These are phyloP conservation scores for Turritis glabra DNA, from an alignment of 345 rosid genomes.

Conservation along the genomic window DNA sequence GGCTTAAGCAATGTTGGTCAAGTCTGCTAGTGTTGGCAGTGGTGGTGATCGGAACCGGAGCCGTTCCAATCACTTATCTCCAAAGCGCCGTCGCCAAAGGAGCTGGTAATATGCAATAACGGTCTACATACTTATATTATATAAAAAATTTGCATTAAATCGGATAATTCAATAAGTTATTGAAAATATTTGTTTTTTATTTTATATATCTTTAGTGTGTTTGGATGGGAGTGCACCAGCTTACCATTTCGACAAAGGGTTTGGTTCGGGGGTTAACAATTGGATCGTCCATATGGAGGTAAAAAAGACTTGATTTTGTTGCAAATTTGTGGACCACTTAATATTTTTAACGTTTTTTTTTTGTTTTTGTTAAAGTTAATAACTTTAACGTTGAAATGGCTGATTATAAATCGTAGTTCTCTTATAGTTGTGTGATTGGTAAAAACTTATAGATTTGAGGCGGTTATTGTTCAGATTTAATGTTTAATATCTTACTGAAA, in stretches of 20 bases:
- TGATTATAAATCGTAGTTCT: background rate
- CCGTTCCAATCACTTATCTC: conserved; percentile 63
- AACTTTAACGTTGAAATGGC: background rate
- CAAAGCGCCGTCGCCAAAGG: conserved; percentile 75
- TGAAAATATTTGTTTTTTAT: background rate
- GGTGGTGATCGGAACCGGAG: conserved; percentile 42
- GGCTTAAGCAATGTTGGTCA: conserved; percentile 34
- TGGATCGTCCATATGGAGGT: conserved; percentile 94
- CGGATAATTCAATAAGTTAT: background rate
- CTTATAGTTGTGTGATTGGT: background rate
- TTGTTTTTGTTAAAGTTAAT: no score
- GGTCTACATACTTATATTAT: background rate
- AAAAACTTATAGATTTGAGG: background rate
- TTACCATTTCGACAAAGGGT: conserved; percentile 78
- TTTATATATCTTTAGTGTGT: conserved; percentile 57
- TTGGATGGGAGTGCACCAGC: conserved; percentile 98
- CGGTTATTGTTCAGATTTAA: background rate
- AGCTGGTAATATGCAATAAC: conserved; percentile 56
- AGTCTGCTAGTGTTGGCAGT: conserved; percentile 32
- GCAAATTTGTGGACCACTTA: background rate
- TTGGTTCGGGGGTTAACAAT: conserved; percentile 72
- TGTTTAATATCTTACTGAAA: background rate
- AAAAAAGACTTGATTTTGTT: background rate
- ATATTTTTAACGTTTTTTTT: background rate
- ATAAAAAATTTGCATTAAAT: background rate